These are phyloP conservation scores for Tetraselmis chui DNA, from an alignment of 139 green algal genomes.

Conservation along the genomic window DNA sequence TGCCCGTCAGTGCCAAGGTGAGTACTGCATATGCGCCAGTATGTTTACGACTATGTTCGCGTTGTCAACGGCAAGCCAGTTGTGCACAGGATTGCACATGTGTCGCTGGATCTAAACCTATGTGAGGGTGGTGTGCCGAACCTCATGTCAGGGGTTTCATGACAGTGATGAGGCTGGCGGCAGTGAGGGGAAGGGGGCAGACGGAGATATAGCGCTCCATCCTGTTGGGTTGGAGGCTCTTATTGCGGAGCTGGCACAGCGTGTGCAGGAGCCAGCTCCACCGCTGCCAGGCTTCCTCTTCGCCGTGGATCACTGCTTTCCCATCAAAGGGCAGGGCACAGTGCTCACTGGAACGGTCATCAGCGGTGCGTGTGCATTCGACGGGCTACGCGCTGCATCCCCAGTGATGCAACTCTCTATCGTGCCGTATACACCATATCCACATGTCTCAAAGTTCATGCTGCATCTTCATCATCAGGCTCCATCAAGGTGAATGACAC, in stretches of 20 bases:
- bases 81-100: no score
- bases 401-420: no score
- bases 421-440: no score
- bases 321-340: conserved; percentile 85
- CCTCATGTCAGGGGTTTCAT: no score
- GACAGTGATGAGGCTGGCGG: conserved; percentile 2
- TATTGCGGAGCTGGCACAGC: conserved; percentile 18
- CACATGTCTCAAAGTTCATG: no score
- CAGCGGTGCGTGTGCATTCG: conserved; percentile 2
- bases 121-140: no score
- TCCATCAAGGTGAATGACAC: conserved; percentile 50
- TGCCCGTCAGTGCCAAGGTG: conserved; percentile 58
- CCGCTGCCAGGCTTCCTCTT: conserved; percentile 63
- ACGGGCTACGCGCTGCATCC: not conserved
- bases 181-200: not conserved
- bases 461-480: no score
- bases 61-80: no score
- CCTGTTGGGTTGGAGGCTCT: conserved; percentile 21
- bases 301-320: conserved; percentile 93
- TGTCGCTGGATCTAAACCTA: no score
- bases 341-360: conserved; percentile 73
- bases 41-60: no score
- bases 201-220: not conserved
- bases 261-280: not conserved
- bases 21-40: no score